Conservation (phyloP, 495 filamentous ascomycete species). For the Neurospora sp. region DNA sequence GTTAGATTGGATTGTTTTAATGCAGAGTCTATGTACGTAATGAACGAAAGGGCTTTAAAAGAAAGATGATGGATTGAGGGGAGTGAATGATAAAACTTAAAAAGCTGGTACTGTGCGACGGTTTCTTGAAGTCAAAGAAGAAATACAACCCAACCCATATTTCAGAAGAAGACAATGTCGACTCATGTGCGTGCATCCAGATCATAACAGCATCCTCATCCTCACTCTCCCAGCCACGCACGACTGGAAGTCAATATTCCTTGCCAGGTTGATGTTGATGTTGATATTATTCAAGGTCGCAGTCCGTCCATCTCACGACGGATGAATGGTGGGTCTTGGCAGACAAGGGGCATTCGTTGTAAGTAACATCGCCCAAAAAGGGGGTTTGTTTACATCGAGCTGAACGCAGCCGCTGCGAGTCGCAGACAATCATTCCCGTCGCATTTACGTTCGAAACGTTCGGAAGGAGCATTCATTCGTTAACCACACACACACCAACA, state of each 20-base stretch:
- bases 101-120: too few species aligned
- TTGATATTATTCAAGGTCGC: not conserved
- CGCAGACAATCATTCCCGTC: not conserved
- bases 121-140: too few species aligned
- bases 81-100: too few species aligned
- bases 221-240: not conserved
- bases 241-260: not conserved
- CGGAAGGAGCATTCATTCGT: not conserved
- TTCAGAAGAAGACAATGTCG: not conserved
- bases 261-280: not conserved
- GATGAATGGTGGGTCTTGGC: not conserved
- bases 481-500: not conserved
- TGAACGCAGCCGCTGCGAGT: not conserved
- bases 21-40: not conserved
- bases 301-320: not conserved
- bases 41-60: not conserved
- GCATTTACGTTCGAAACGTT: not conserved
- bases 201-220: not conserved
- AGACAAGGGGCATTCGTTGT: not conserved
- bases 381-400: not conserved
- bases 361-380: not conserved
- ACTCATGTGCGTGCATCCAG: not conserved
- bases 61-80: too few species aligned
- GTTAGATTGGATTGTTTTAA: not conserved
- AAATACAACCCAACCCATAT: too few species aligned